Conservation (phyloP, 225 moss, liverwort and hornwort species). For the Antitrichia curtipendula region DNA sequence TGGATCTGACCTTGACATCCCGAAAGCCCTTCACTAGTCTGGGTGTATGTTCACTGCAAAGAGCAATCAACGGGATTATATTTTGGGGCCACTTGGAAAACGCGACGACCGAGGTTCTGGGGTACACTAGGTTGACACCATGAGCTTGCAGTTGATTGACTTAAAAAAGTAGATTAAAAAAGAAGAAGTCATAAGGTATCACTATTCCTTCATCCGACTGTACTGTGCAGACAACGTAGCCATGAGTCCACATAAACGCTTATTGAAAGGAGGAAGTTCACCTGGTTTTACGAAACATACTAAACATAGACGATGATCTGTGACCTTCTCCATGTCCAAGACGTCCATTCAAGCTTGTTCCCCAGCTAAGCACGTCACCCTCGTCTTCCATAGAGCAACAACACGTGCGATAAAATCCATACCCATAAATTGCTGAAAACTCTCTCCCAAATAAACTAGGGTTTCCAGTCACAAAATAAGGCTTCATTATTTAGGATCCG, state of each 20-base stretch:
- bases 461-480: neutral
- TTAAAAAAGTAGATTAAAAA: neutral
- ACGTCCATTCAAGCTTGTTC: constrained; percentile 70
- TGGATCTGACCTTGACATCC: constrained; percentile 37
- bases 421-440: neutral
- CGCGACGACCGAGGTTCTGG: neutral
- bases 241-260: neutral
- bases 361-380: constrained; percentile 87
- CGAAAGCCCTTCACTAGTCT: constrained; percentile 34
- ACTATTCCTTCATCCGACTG: neutral
- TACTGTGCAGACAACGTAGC: neutral
- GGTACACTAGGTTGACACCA: neutral
- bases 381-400: constrained; percentile 38
- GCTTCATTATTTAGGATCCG: neutral
- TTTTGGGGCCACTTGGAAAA: neutral
- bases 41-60: constrained; percentile 43
- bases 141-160: neutral
- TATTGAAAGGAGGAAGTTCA: neutral
- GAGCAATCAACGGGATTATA: constrained; percentile 3
- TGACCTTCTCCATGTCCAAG: constrained; percentile 74
- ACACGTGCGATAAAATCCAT: neutral
- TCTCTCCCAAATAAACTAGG: neutral
- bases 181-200: neutral
- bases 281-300: constrained; percentile 41
- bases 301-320: constrained; percentile 41